Base-by-base conservation (phyloP, 768 basidiomycete genomes). In the Hericium coralloides region DNA sequence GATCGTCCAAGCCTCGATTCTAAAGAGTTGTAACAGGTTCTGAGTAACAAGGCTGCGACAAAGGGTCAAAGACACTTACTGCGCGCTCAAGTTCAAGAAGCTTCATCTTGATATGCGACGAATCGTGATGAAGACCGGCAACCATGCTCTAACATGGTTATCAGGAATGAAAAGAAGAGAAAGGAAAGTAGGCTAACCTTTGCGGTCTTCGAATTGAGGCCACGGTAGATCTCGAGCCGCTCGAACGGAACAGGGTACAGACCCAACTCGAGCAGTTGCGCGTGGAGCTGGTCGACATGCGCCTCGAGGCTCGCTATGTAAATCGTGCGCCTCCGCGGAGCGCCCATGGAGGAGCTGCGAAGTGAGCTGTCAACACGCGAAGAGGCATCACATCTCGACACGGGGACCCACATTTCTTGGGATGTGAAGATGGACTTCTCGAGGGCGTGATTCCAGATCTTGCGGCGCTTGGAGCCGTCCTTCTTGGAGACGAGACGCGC, bases 371-470 rank as follows among this genome's bases (percentile, higher is more conserved):
- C 20, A 31, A n/a, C n/a, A 41, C 38, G 17, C 23, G 20, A 38
- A 23, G 10, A 36, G 17, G 47, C 39, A 52, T 57, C 38, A 20
- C 36, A 8, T 20, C 39, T 50, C 37, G 55, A 49, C 31, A 37
- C 26, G 51, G 36, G 37, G 15, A 75, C 78, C 52, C 59, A 86
- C 84, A 90, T 65, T 67, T 90, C 87, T 50, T 79, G 78, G 0
- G 85, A 77, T 6, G 71, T 76, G 68, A 89, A 89, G 23, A 89
- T 73, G 14, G 75, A 74, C 65, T 88, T 88, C 69, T 90, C 88
- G 57, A 88, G 78, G 1, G 82, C 80, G 60, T 88, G 88, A 51
- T 84, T 85, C 88, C 88, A 90, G 15, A 86, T 85, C 65, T 82
- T 85, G 17, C 87, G 78, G 3, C 84, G 80, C 69, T 88, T 88